Percentiles rank a stretch among this genome's conserved stretches.
Evolutionary conservation across 148 eudicot species (phyloP).

Genomic region (Mesembryanthemum crystallinum): DNA sequence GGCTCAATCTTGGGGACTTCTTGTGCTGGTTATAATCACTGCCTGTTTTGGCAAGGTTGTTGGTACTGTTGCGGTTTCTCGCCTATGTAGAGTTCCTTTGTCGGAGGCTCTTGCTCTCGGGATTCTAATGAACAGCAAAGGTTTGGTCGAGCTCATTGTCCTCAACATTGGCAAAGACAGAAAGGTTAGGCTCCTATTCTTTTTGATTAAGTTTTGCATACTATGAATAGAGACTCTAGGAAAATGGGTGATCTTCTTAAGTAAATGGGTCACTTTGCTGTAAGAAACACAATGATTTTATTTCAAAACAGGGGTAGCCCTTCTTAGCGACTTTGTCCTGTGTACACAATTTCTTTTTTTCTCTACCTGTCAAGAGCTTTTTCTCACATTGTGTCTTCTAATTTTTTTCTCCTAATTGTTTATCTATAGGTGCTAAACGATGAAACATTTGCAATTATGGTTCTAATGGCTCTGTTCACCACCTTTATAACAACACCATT

Average conservation of each 20-base stretch:
- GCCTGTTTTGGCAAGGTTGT: slow-evolving; percentile 75
- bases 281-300: too few species aligned
- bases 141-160: slow-evolving; percentile 79
- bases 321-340: too few species aligned
- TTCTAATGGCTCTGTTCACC: slow-evolving; percentile 76
- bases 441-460: slow-evolving; percentile 80
- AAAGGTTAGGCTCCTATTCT: slow-evolving; percentile 42
- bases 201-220: too few species aligned
- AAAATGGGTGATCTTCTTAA: too few species aligned
- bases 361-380: too few species aligned
- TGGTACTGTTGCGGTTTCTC: slow-evolving; percentile 55
- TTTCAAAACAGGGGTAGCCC: too few species aligned
- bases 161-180: slow-evolving; percentile 78
- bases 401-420: too few species aligned
- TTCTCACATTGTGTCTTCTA: too few species aligned
- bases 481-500: slow-evolving; percentile 77
- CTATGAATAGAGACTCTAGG: too few species aligned
- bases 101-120: slow-evolving; percentile 64
- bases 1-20: slow-evolving; percentile 78
- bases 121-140: slow-evolving; percentile 74
- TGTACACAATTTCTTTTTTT: too few species aligned
- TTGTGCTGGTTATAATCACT: slow-evolving; percentile 61
- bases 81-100: slow-evolving; percentile 52
- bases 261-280: too few species aligned
- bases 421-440: slow-evolving; percentile 65